Percentiles rank a stretch among this genome's conserved stretches.
Evolutionary conservation across 768 basidiomycete genomes (phyloP).

Genomic region (Rhodocollybia butyracea): DNA sequence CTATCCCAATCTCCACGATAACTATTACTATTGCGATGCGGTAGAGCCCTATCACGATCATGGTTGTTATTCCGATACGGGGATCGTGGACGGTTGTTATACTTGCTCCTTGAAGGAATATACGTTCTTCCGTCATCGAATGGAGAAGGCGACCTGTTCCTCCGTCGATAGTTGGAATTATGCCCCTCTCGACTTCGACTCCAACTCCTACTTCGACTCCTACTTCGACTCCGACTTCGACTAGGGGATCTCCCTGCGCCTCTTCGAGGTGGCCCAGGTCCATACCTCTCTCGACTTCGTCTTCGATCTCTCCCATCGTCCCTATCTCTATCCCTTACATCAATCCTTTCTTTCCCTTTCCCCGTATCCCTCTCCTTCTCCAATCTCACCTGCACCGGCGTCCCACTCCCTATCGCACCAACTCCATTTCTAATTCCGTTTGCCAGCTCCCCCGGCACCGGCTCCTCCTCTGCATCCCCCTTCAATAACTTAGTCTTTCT

Average conservation of each 20-base stretch:
- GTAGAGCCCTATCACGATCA: too few species aligned
- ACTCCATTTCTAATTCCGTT: too few species aligned
- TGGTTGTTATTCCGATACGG: too few species aligned
- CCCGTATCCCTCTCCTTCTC: background rate
- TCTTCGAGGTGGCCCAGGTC: background rate
- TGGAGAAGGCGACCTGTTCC: background rate
- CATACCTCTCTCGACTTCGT: conserved; percentile 10
- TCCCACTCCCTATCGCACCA: too few species aligned
- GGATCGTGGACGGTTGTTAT: too few species aligned
- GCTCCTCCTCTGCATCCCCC: background rate
- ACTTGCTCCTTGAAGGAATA: too few species aligned
- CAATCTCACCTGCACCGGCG: conserved; percentile 6
- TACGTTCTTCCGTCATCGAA: conserved; percentile 3
- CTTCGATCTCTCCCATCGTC: conserved; percentile 11
- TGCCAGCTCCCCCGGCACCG: background rate
- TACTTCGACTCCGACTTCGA: background rate
- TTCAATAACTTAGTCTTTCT: background rate
- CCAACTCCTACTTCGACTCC: background rate
- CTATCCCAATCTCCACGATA: too few species aligned
- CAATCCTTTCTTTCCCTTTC: background rate
- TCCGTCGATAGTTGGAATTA: background rate
- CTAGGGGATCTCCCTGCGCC: background rate
- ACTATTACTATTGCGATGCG: too few species aligned
- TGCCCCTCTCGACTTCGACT: background rate
- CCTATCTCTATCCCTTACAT: conserved; percentile 2